Evolutionary conservation across 2,329 filamentous ascomycete species (phyloP).

Genomic region (Pestalotiopsis sp.): DNA sequence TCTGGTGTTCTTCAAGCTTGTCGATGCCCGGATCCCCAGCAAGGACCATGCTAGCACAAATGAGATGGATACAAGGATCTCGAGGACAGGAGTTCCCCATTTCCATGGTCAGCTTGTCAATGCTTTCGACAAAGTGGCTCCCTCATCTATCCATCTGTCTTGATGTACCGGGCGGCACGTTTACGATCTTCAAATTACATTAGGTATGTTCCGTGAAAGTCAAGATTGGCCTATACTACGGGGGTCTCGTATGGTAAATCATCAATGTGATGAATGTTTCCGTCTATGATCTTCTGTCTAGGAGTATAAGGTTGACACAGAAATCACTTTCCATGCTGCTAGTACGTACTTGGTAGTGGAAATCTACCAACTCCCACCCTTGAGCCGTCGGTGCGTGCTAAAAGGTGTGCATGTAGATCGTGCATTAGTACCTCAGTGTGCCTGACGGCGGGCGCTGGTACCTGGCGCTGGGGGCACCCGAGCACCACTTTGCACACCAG

Average conservation of each 20-base stretch:
- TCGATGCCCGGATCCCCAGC: neutral
- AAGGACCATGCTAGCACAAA: conserved; percentile 20
- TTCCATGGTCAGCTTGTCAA: neutral
- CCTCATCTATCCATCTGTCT: neutral
- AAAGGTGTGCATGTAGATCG: neutral
- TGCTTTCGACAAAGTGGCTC: neutral
- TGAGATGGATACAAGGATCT: conserved; percentile 10
- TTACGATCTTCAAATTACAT: neutral
- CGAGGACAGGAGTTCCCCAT: conserved; percentile 2
- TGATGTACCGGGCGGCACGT: neutral
- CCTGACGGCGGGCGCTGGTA: neutral
- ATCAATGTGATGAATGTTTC: neutral
- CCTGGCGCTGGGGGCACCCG: neutral
- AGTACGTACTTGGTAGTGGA: no score
- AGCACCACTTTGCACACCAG: neutral
- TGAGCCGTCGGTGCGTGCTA: neutral
- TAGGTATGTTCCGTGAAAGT: neutral
- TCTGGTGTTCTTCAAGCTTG: conserved; percentile 15
- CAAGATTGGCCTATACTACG: neutral
- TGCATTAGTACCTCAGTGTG: neutral
- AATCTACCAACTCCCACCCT: neutral
- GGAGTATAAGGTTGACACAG: neutral
- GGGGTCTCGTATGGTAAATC: neutral
- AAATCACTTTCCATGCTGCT: no score
- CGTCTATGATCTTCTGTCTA: neutral